phyloP scores from a whole-genome alignment of 2,329 filamentous ascomycete genomes.

The Colletotrichum tofieldiae region DNA sequence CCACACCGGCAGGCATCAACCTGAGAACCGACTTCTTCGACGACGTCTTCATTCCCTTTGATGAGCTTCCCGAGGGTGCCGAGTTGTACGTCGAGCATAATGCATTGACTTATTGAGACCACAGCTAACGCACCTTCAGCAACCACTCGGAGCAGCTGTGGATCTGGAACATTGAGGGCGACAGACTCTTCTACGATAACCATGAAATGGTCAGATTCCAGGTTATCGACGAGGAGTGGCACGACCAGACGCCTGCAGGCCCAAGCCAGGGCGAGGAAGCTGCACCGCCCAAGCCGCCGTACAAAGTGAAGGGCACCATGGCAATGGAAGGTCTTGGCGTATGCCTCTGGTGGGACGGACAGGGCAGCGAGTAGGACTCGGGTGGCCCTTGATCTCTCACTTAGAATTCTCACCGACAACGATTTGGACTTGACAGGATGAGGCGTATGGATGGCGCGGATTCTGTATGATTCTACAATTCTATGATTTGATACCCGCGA shows the following conservation, averaged over 20 bases:
- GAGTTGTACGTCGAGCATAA: conserved; percentile 74
- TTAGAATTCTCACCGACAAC: neutral
- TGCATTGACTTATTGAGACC: conserved; percentile 15
- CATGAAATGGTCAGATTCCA: conserved; percentile 91
- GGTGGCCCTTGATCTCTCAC: conserved; percentile 12
- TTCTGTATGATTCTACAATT: conserved; percentile 38
- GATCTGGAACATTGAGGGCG: conserved; percentile 85
- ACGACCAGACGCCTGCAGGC: conserved; percentile 85
- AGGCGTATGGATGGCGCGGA: conserved; percentile 14
- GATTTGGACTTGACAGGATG: conserved; percentile 4
- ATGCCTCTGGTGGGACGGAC: conserved; percentile 74
- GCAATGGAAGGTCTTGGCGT: conserved; percentile 74
- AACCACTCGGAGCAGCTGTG: conserved; percentile 84
- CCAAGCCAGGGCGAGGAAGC: conserved; percentile 75
- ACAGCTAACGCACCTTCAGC: conserved; percentile 60
- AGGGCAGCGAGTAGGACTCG: conserved; percentile 31
- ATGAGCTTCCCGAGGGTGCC: conserved; percentile 81
- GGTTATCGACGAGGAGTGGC: conserved; percentile 90
- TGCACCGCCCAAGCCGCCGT: conserved; percentile 76
- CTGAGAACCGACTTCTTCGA: conserved; percentile 94
- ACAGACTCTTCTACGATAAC: conserved; percentile 88
- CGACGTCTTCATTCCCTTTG: conserved; percentile 86
- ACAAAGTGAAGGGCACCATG: conserved; percentile 78
- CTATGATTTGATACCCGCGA: conserved; percentile 68
- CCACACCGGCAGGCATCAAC: conserved; percentile 80